Base-by-base conservation (phyloP, 2,329 filamentous ascomycete genomes). In the Acephala macrosclerotiorum region DNA sequence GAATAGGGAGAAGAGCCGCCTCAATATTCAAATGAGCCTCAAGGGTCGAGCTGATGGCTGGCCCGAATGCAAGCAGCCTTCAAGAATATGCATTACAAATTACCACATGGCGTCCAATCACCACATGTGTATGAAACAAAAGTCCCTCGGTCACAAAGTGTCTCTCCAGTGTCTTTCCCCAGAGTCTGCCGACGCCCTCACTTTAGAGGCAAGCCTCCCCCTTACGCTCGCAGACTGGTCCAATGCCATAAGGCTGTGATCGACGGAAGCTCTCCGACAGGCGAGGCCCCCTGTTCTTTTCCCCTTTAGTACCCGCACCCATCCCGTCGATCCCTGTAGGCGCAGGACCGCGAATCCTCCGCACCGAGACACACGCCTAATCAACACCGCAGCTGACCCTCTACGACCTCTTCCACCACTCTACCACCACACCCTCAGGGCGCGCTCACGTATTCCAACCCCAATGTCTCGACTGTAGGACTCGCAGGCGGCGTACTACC, bases 401-500 rank as follows among this genome's bases (percentile, higher is more conserved):
- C 47, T 26, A 35, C 40, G 16, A 47, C 58, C 33, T 45, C 25
- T 36, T 9, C 25, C 35, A 14, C 36, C 58, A 18, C 45, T 16
- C 38, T 35, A 40, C 16, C 40, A 8, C 29, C 58, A 26, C 57
- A 59, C 49, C 26, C 38, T 42, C 58, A n/a, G 49, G 47, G 60
- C 64, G 55, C 51, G 38, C 29, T 55, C 58, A 38, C 18, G 58
- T 55, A 38, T 51, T 59, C 25, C 45, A 56, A 56, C 40, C 40
- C 49, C 42, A 33, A 60, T 62, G n/a, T 53, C 62, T 62, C 58
- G 40, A 18, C 42, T 36, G 58, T 40, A 16, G 36, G 58, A 49
- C 47, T 35, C 49, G 63, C 61, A 14, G 58, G 68, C 69, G 70
- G 70, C 68, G 67, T 63, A 60, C 60, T 49, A 22, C 22, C 42